A percentile compares a stretch with the other conserved stretches of the same genome.
Conservation (phyloP, 371 early-diverging fungal genomes). For the Mycotypha africana region DNA sequence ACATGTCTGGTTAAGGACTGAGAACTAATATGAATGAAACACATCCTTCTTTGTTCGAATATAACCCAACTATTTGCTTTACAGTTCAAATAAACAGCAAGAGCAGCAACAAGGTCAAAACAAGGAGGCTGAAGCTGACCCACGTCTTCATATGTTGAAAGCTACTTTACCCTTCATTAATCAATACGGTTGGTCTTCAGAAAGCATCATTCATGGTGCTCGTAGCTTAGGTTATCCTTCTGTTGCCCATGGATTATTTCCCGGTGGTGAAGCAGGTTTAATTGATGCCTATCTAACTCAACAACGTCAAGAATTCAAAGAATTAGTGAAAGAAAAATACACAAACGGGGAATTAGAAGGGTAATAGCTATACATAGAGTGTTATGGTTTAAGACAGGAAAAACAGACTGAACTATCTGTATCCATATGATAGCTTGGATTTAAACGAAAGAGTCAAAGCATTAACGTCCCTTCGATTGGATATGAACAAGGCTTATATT, state of each 20-base stretch:
- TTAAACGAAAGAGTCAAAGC: constrained; percentile 58
- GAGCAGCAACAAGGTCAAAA: too few relatives aligned
- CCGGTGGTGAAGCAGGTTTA: constrained; percentile 65
- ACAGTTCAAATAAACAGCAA: background rate
- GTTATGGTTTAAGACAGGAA: too few relatives aligned
- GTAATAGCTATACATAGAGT: constrained; percentile 18
- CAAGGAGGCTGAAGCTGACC: constrained; percentile 12
- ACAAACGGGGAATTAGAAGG: constrained; percentile 39
- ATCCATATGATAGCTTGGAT: constrained; percentile 10
- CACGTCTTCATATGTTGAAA: constrained; percentile 44
- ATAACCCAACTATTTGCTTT: too few relatives aligned
- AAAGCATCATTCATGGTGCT: constrained; percentile 65
- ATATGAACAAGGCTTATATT: constrained; percentile 67
- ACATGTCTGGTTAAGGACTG: too few relatives aligned
- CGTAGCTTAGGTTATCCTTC: constrained; percentile 64
- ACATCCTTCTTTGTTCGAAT: too few relatives aligned
- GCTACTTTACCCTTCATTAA: constrained; percentile 66
- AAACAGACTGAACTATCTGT: background rate
- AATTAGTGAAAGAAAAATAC: constrained; percentile 41
- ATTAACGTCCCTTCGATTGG: constrained; percentile 63
- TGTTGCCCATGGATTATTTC: constrained; percentile 68
- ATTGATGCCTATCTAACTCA: constrained; percentile 72
- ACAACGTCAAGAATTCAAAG: constrained; percentile 51
- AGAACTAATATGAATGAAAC: too few relatives aligned
- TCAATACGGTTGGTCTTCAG: constrained; percentile 69